These are phyloP conservation scores for Pythium biforme DNA, from an alignment of 352 stramenopile genomes.

Conservation along the genomic window DNA sequence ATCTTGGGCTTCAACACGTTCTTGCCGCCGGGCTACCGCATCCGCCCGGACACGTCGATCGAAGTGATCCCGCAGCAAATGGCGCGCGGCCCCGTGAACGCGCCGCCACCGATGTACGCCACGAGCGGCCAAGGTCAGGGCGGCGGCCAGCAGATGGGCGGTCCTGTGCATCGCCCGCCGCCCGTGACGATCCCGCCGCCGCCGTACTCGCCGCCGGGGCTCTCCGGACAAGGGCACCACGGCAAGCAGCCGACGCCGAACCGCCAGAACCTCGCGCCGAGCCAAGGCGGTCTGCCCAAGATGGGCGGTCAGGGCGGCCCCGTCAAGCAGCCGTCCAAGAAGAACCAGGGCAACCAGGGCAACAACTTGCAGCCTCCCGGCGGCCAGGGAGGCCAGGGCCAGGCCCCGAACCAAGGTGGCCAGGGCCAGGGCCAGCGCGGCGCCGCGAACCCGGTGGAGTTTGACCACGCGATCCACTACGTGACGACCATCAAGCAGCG, in stretches of 20 bases:
- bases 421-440: constrained; percentile 30
- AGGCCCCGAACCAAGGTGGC: constrained; percentile 1
- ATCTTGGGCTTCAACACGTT: constrained; percentile 99
- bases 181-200: constrained; percentile 68
- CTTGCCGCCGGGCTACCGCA: constrained; percentile 92
- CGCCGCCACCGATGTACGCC: constrained; percentile 33
- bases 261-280: constrained; percentile 44
- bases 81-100: constrained; percentile 31
- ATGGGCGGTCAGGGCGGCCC: constrained; percentile 33
- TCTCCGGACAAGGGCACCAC: constrained; percentile 35
- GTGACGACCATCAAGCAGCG: constrained; percentile 99
- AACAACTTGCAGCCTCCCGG: constrained; percentile 22
- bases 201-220: constrained; percentile 56
- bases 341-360: constrained; percentile 32
- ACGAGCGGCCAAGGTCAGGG: constrained; percentile 4
- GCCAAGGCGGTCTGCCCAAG: constrained; percentile 34
- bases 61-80: constrained; percentile 76
- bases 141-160: constrained; percentile 29
- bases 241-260: constrained; percentile 47
- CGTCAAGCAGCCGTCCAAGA: constrained; percentile 48
- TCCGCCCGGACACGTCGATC: constrained; percentile 81
- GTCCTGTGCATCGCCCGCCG: constrained; percentile 50
- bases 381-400: neutral
- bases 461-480: constrained; percentile 99
- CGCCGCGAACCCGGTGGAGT: constrained; percentile 93